Percentiles rank a stretch among this genome's conserved stretches.
Evolutionary conservation across 805 yeast species (phyloP).

Genomic region (Metschnikowia reukaufii): DNA sequence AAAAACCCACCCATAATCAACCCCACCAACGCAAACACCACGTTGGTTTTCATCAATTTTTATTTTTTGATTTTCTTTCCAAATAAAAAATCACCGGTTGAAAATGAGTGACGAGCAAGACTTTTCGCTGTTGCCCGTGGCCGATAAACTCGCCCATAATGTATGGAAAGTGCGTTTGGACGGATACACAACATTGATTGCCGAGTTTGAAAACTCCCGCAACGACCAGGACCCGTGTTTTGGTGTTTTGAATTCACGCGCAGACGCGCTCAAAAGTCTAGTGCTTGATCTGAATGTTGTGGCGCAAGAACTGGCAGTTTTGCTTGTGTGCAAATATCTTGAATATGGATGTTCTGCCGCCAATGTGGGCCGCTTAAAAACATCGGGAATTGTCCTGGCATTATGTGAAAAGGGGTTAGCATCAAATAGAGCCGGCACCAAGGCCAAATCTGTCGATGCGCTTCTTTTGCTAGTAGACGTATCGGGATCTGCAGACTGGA

Average conservation of each 20-base stretch:
- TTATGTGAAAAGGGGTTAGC: conserved; percentile 81
- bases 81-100: not conserved
- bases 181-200: conserved; percentile 71
- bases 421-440: conserved; percentile 74
- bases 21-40: too few species aligned
- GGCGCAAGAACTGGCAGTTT: conserved; percentile 82
- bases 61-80: too few species aligned
- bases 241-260: conserved; percentile 47
- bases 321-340: conserved; percentile 53
- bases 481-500: conserved; percentile 57
- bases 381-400: conserved; percentile 39
- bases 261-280: conserved; percentile 56
- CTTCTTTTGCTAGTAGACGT: conserved; percentile 63
- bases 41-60: too few species aligned
- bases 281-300: conserved; percentile 83
- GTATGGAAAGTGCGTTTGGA: conserved; percentile 82
- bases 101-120: conserved; percentile 45
- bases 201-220: conserved; percentile 52
- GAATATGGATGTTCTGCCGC: conserved; percentile 52
- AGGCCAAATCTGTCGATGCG: conserved; percentile 61
- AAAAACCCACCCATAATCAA: too few species aligned
- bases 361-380: conserved; percentile 42
- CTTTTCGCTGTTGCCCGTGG: conserved; percentile 60
- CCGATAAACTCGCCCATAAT: conserved; percentile 51
- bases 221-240: conserved; percentile 59